Conservation (phyloP, 2,329 filamentous ascomycete species). For the Periglandula ipomoeae region DNA sequence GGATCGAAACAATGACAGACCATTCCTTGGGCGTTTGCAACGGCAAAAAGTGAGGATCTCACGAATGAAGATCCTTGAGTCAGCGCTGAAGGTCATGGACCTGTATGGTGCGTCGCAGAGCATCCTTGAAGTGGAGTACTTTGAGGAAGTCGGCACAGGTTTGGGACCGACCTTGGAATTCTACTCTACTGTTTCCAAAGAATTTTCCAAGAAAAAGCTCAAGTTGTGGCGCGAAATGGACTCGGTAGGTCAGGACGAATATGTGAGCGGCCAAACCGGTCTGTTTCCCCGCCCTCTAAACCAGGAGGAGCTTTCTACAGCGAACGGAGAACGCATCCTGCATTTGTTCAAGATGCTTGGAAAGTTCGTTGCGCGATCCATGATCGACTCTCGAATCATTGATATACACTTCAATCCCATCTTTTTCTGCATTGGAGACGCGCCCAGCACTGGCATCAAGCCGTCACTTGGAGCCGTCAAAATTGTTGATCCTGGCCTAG, state of each 20-base stretch:
- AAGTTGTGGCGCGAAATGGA: constrained; percentile 96
- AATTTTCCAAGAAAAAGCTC: constrained; percentile 95
- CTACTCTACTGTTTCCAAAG: constrained; percentile 93
- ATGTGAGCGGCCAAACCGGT: constrained; percentile 73
- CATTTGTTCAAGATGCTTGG: constrained; percentile 88
- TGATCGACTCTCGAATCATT: constrained; percentile 97
- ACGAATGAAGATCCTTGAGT: constrained; percentile 87
- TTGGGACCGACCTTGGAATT: constrained; percentile 94
- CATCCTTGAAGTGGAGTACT: constrained; percentile 95
- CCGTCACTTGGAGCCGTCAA: constrained; percentile 86
- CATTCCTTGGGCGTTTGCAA: constrained; percentile 83
- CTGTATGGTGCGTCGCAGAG: constrained; percentile 95
- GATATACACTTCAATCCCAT: constrained; percentile 96
- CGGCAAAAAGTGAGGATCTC: constrained; percentile 98
- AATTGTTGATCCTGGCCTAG: constrained; percentile 77
- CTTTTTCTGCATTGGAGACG: constrained; percentile 89
- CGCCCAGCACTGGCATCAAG: constrained; percentile 50
- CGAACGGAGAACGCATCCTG: constrained; percentile 79
- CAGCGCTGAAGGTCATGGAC: constrained; percentile 97
- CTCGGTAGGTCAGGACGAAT: constrained; percentile 61
- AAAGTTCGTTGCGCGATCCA: constrained; percentile 94
- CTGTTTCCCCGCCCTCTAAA: constrained; percentile 90
- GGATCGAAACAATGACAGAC: constrained; percentile 80
- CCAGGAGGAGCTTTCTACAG: constrained; percentile 60
- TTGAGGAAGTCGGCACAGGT: constrained; percentile 95